Evolutionary conservation across 805 yeast genomes (phyloP).

Genomic region (Teunomyces panamensis): DNA sequence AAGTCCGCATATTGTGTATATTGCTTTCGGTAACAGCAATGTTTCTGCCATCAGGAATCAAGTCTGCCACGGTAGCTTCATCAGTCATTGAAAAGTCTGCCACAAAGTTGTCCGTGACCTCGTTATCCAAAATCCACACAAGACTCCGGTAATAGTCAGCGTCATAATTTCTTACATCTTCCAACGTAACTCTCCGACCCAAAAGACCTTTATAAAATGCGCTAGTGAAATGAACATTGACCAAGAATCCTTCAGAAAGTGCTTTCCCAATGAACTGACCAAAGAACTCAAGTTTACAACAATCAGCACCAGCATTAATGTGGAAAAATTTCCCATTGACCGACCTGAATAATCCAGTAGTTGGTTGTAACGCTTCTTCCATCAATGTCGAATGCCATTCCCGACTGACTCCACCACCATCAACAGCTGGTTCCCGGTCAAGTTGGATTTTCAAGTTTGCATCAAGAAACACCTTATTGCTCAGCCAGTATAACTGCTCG

Average conservation of each 20-base stretch:
- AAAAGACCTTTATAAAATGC: constrained; percentile 88
- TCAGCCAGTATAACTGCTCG: constrained; percentile 72
- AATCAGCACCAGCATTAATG: constrained; percentile 90
- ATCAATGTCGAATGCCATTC: constrained; percentile 97
- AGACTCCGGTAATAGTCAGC: constrained; percentile 87
- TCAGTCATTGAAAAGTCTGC: constrained; percentile 92
- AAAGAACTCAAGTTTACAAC: constrained; percentile 88
- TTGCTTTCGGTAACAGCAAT: constrained; percentile 87
- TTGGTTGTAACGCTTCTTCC: constrained; percentile 93
- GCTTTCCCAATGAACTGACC: constrained; percentile 96
- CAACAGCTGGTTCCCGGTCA: constrained; percentile 92
- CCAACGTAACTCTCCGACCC: constrained; percentile 74
- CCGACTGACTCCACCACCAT: constrained; percentile 96
- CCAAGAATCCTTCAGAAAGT: constrained; percentile 74
- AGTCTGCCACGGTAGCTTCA: constrained; percentile 80
- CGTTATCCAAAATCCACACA: constrained; percentile 94
- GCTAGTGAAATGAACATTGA: constrained; percentile 93
- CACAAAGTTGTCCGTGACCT: constrained; percentile 90
- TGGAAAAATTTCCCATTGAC: constrained; percentile 92
- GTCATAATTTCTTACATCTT: constrained; percentile 92
- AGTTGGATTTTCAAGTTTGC: constrained; percentile 75
- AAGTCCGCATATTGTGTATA: constrained; percentile 80
- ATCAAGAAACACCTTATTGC: constrained; percentile 66
- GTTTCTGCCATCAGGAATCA: constrained; percentile 76
- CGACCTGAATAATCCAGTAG: constrained; percentile 83